phyloP scores from a whole-genome alignment of 106 monocot genomes.

The Vanilla planifolia region DNA sequence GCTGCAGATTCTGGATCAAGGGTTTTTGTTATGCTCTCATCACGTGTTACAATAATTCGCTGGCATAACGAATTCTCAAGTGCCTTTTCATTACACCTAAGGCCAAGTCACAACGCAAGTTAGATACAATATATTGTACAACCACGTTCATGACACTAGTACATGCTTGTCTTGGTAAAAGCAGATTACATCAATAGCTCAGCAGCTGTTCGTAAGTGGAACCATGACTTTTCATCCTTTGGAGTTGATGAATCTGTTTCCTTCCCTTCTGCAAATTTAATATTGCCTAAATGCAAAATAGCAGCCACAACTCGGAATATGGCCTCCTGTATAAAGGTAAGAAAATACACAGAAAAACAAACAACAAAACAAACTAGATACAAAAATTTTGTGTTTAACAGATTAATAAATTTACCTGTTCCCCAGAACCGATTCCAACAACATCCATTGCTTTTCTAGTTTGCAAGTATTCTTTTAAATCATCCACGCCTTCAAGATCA shows the following conservation, averaged over 20 bases:
- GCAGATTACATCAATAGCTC: slow-evolving; percentile 50
- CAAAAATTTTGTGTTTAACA: neutral
- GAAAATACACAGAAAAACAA: neutral
- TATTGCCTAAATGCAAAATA: slow-evolving; percentile 55
- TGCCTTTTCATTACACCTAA: slow-evolving; percentile 46
- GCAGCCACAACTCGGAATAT: slow-evolving; percentile 55
- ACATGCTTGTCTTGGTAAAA: neutral
- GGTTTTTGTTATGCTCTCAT: slow-evolving; percentile 44
- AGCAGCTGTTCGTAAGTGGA: slow-evolving; percentile 47
- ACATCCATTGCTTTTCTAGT: slow-evolving; percentile 57
- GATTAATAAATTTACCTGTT: slow-evolving; percentile 23
- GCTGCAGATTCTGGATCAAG: slow-evolving; percentile 39
- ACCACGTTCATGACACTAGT: neutral
- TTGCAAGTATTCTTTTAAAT: slow-evolving; percentile 39
- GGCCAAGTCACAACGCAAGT: neutral
- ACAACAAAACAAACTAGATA: neutral
- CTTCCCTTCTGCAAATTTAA: slow-evolving; percentile 46
- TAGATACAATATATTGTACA: neutral
- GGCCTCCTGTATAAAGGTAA: slow-evolving; percentile 33
- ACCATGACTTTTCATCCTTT: slow-evolving; percentile 49
- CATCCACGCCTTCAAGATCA: slow-evolving; percentile 43
- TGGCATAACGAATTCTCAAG: slow-evolving; percentile 55
- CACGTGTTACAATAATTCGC: slow-evolving; percentile 49
- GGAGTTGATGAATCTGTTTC: slow-evolving; percentile 45
- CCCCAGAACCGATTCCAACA: slow-evolving; percentile 45